These are phyloP conservation scores for Babesia bovis DNA, from an alignment of 169 alveolate genomes.

Conservation along the genomic window DNA sequence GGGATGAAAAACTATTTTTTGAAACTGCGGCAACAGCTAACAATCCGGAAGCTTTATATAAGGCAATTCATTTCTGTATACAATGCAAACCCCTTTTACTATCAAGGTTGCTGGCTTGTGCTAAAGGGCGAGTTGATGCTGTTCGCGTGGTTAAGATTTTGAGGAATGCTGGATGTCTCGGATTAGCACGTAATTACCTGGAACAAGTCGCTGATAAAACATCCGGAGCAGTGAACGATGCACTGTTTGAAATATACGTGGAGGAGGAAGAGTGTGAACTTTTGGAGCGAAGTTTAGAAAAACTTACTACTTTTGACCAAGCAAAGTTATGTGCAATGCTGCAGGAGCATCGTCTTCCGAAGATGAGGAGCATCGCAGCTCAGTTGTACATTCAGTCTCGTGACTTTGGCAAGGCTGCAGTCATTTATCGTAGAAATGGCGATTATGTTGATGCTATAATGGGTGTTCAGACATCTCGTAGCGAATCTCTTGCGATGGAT, in stretches of 20 bases:
- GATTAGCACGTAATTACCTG: conserved; percentile 78
- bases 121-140: conserved; percentile 88
- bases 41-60: conserved; percentile 94
- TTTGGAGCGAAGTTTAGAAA: conserved; percentile 89
- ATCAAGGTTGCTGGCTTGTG: conserved; percentile 84
- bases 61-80: conserved; percentile 96
- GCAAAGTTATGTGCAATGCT: conserved; percentile 86
- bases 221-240: conserved; percentile 95
- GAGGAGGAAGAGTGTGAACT: conserved; percentile 95
- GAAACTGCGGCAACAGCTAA: conserved; percentile 81
- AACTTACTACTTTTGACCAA: conserved; percentile 95
- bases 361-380: conserved; percentile 97
- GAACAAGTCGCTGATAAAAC: conserved; percentile 84
- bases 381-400: conserved; percentile 88
- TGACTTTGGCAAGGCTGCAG: conserved; percentile 88
- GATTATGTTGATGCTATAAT: conserved; percentile 71
- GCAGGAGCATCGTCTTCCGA: conserved; percentile 94
- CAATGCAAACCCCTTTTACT: conserved; percentile 98
- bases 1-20: conserved; percentile 82
- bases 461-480: conserved; percentile 69
- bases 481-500: conserved; percentile 88
- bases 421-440: conserved; percentile 84
- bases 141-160: conserved; percentile 90
- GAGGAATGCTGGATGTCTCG: conserved; percentile 80
- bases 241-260: conserved; percentile 94